Evolutionary conservation across 148 eudicot genomes (phyloP), one percentile per base, ranked within the genome.

Genomic region (Chenopodium berlandieri): DNA sequence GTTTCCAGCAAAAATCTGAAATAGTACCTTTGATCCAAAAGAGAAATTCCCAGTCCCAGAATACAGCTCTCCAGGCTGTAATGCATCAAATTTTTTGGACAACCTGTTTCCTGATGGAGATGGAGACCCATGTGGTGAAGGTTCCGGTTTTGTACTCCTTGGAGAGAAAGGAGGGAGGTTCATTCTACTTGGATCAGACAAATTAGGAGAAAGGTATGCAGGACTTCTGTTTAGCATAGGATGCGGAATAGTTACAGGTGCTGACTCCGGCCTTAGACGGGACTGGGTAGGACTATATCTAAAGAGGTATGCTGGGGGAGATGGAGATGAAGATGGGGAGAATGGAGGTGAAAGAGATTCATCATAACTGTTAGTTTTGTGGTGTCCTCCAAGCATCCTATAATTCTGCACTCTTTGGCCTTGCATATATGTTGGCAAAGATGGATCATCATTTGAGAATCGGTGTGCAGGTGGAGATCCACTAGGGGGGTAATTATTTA

Each of bases 271-370:
- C 68, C 87, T 88, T 34, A 84, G 80, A 62, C 92, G 92, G 68
- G 87, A 86, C 73, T 88, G 91, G 73, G 84, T 83, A 64, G 86
- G 89, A 80, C 91, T 90, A 60, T 87, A 86, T 75, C 89, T 77
- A 10, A 86, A 84, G 72, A 87, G 83, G 85, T 92, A 81, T 56
- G 91, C 84, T 9, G 97, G 92, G 17, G 91, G 84, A 62, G 97
- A 95, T 40, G 95, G 94, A 20, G 94, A 89, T 68, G 97, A 91
- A 83, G 97, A 91, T 40, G 94, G 90, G 32, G 98, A 95, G 81
- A 93, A 92, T 31, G 98, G 98, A 77, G 98, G 98, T 76, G 98
- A 95, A 79, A 93, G 88, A 82, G 90, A 83, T 78, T 93, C 98
- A 34, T 95, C 97, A 81, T 85, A 87, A 78, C 84, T 84, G 79